These are phyloP conservation scores for Salisapilia sapeloensis DNA, from an alignment of 352 stramenopile genomes.

Conservation along the genomic window DNA sequence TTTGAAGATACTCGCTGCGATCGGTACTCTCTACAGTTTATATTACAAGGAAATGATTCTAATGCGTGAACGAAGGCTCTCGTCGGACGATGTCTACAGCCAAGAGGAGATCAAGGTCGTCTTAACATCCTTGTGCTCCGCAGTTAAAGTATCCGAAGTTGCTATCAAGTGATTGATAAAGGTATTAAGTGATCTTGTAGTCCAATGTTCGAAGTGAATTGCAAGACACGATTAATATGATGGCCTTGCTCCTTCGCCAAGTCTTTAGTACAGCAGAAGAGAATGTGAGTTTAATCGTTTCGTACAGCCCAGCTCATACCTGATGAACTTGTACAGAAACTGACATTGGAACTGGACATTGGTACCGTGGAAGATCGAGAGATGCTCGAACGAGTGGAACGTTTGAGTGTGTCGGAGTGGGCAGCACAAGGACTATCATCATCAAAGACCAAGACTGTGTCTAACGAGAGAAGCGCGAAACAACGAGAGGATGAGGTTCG, in stretches of 20 bases:
- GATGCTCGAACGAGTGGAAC: constrained; percentile 57
- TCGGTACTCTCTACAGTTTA: constrained; percentile 8
- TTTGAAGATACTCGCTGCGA: constrained; percentile 75
- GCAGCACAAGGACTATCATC: too few species aligned
- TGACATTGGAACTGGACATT: constrained; percentile 53
- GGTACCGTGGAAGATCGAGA: constrained; percentile 56
- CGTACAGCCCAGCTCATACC: background rate
- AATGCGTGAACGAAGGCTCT: constrained; percentile 14
- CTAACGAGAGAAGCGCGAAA: constrained; percentile 10
- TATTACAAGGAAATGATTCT: background rate
- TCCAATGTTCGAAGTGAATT: constrained; percentile 58
- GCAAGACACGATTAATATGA: constrained; percentile 79
- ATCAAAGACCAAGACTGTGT: too few species aligned
- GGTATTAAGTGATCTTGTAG: too few species aligned
- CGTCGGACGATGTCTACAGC: constrained; percentile 66
- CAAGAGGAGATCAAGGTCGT: constrained; percentile 68
- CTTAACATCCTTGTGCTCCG: constrained; percentile 59
- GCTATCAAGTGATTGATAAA: too few species aligned
- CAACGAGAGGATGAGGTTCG: constrained; percentile 47
- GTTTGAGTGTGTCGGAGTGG: constrained; percentile 60
- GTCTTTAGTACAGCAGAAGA: constrained; percentile 58
- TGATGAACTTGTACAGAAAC: constrained; percentile 10
- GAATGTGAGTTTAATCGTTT: constrained; percentile 12
- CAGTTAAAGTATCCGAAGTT: constrained; percentile 31
- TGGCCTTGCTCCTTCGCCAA: constrained; percentile 63